Evolutionary conservation across 768 basidiomycete genomes (phyloP).

Genomic region (Mycena floridula): DNA sequence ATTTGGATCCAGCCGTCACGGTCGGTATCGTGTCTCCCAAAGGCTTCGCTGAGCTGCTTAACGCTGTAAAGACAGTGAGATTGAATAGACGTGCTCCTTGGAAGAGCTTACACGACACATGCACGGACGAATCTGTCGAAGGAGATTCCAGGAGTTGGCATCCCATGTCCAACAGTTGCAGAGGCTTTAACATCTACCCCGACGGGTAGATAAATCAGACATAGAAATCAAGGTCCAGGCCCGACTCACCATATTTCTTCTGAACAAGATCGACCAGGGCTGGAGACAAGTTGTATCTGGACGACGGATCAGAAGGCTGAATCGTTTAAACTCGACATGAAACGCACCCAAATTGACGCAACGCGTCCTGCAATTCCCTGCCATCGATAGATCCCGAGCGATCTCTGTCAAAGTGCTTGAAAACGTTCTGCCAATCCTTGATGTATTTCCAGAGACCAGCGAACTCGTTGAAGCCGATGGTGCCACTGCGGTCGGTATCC

Average conservation of each 20-base stretch:
- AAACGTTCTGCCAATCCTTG: slow-evolving; percentile 85
- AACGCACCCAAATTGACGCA: slow-evolving; percentile 64
- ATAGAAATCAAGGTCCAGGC: not conserved
- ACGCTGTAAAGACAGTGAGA: too few species aligned
- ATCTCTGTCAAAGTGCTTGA: slow-evolving; percentile 81
- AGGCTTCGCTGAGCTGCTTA: slow-evolving; percentile 71
- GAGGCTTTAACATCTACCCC: slow-evolving; percentile 58
- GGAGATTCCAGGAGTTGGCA: slow-evolving; percentile 51
- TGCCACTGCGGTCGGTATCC: slow-evolving; percentile 72
- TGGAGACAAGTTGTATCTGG: slow-evolving; percentile 63
- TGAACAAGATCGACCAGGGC: slow-evolving; percentile 59
- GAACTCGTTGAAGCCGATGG: slow-evolving; percentile 81
- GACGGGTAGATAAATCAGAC: slow-evolving; percentile 21
- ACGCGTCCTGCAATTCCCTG: slow-evolving; percentile 59
- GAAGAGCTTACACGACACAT: too few species aligned
- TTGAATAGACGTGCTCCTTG: too few species aligned
- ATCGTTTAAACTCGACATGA: not conserved
- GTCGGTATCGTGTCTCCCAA: slow-evolving; percentile 60
- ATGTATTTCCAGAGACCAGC: slow-evolving; percentile 78
- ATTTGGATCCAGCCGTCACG: slow-evolving; percentile 69
- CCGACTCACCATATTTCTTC: slow-evolving; percentile 70
- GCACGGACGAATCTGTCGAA: slow-evolving; percentile 87
- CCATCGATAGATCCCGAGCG: slow-evolving; percentile 74
- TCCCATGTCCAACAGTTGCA: slow-evolving; percentile 24
- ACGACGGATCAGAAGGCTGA: not conserved